Evolutionary conservation across 2,329 filamentous ascomycete genomes (phyloP), one percentile per base, ranked within the genome.

Genomic region (Alternaria metachromatica): DNA sequence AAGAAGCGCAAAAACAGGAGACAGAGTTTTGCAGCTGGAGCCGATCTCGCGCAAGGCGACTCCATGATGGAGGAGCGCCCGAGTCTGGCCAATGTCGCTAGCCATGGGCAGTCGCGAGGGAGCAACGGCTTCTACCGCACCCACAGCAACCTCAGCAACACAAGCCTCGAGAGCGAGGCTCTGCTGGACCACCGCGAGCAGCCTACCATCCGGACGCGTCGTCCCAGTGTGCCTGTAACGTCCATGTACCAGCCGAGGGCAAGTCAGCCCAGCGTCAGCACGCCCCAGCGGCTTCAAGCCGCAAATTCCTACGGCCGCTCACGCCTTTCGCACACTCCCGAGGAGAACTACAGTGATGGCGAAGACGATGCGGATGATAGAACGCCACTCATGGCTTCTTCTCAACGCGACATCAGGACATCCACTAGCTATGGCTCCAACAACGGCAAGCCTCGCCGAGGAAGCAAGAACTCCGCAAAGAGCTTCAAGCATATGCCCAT

Each of bases 101-200:
- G 68, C 62, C 66, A 71, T 43, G 66, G 73, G 49, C 65, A 71
- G 21, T 74, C 75, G n/a, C 74, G 80, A 18, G 76, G 80, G 33
- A 80, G 80, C 66, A 79, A 80, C 57, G 83, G 83, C 63, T 87
- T 88, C 75, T 89, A 89, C 75, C 82, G 84, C 44, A 74, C 87
- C 55, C 80, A 81, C 64, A 69, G 75, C 50, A 93, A 92, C 76
- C 76, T 90, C 67, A 98, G 95, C 82, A 90, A 87, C 72, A 94
- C 92, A 1, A 98, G 95, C 79, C 83, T 98, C 67, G 95, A 97
- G 70, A 97, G 94, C 78, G 91, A 97, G 76, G 90, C 88, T 8
- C 83, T 98, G 70, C 83, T 98, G 18, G 95, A 98, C 80, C 95
- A 98, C 80, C 88, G 93, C 89, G 83, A 84, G 44, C 82, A 84